Evolutionary conservation across 2,329 filamentous ascomycete genomes (phyloP), one percentile per base, ranked within the genome.

Genomic region (Amphichorda felina): DNA sequence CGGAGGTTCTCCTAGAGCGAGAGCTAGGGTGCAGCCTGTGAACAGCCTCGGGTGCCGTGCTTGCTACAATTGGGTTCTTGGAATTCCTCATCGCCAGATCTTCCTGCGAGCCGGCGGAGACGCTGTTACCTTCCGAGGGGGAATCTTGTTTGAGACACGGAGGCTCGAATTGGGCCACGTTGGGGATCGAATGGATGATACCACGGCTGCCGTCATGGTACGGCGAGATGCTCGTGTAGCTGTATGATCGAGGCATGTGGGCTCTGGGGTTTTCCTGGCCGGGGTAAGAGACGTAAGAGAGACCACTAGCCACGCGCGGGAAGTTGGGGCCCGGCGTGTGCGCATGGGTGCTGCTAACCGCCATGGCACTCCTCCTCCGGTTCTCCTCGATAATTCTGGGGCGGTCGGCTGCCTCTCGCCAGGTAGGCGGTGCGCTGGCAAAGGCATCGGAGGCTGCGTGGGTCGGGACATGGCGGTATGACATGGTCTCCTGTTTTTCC

Each of bases 391-490:
- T 51, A 35, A 74, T 70, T 40, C 53, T 63, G 17, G 53, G 47
- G 30, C 61, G 55, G 43, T 73, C 68, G 10, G 60, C 57, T 7
- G 36, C 26, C 7, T 50, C 46, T 34, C 63, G 64, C 62, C 64
- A 73, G 42, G 59, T 64, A 2, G 65, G 58, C 8, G 72, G 72
- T 3, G 68, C 69, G 21, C 65, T 67, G 16, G 63, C 59, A 30
- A 77, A 54, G 30, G 74, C 72, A 51, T 79, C 74, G 10, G 61
- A 50, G 31, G 70, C 71, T 19, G 75, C 75, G 48, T 80, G 75
- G 11, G 61, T 76, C n/a, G 74, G 72, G 15, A 75, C 54, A 48
- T 79, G 75, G 35, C 59, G 67, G 53, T 79, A 79, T 10, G 68
- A 61, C n/a, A 55, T 41, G 36, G 43, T 37, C 21, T 17, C 30